Percentiles rank a stretch among this genome's conserved stretches.
These are phyloP conservation scores for Phyllachora maydis DNA, from an alignment of 2,329 filamentous ascomycete species.

Conservation along the genomic window DNA sequence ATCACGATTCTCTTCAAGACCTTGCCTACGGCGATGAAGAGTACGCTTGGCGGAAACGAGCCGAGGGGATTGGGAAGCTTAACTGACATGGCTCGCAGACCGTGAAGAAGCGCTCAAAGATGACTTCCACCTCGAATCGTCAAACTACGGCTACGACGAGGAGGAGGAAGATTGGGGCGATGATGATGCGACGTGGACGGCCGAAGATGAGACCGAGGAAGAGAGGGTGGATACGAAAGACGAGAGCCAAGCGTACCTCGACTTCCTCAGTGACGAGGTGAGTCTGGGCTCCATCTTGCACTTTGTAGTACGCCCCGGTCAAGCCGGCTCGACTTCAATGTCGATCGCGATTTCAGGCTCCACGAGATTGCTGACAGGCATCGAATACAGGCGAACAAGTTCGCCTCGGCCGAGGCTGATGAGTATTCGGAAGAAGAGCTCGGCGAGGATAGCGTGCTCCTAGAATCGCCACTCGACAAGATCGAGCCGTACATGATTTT, in stretches of 20 bases:
- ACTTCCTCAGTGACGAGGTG: conserved; percentile 86
- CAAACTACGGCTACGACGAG: conserved; percentile 43
- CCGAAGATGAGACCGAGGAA: conserved; percentile 45
- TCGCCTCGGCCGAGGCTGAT: conserved; percentile 43
- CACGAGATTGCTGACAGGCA: conserved; percentile 6
- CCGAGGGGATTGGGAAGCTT: conserved; percentile 3
- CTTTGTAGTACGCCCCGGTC: too few relatives aligned
- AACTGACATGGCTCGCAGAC: too few relatives aligned
- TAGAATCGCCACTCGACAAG: conserved; percentile 89
- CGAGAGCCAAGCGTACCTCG: conserved; percentile 83
- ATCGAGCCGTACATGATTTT: conserved; percentile 88
- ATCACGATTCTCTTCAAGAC: conserved; percentile 85
- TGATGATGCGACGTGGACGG: conserved; percentile 64
- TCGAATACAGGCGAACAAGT: conserved; percentile 53
- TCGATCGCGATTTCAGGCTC: too few relatives aligned
- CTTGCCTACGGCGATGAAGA: conserved; percentile 69
- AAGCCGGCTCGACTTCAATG: too few relatives aligned
- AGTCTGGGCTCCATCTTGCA: conserved; percentile 7
- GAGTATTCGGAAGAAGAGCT: conserved; percentile 83
- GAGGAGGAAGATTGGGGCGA: conserved; percentile 61
- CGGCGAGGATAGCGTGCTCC: conserved; percentile 74
- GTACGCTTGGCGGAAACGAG: conserved; percentile 29
- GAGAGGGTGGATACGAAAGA: conserved; percentile 55
- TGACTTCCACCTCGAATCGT: conserved; percentile 54
- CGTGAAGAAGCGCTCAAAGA: conserved; percentile 85